Base-by-base conservation (phyloP, 1,284 basidiomycete species). In the Bjerkandera adusta region DNA sequence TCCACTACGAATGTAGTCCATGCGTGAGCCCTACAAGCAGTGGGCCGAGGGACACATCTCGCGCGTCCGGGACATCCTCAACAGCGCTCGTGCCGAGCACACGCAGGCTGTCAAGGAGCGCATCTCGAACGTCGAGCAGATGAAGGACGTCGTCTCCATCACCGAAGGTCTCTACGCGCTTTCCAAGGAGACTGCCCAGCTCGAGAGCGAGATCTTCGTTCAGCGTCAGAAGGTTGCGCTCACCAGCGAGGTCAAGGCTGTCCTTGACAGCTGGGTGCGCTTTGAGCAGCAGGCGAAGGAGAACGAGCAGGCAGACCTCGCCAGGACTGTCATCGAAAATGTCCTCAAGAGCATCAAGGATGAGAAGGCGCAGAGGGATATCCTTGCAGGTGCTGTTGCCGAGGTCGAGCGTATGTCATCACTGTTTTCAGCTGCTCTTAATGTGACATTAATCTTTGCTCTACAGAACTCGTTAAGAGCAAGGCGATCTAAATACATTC, bases 261-360 rank as follows among this genome's bases (percentile, higher is more conserved):
- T 99, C 30, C 83, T 99, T 50, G 97, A 99, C 79, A 91, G 89
- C 66, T 98, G 96, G 95, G 95, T 96, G 51, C 89, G 96, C 64
- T 95, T 84, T 72, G 96, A 99, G 77, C 94, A 97, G 66, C 92
- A 95, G 70, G 79, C 86, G 67, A 93, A 97, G 75, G 95, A 99
- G 79, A 88, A 80, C 62, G 93, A 99, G 76, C 97, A 99, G 81
- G 77, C 81, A 27, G 87, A 92, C 46, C 84, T 99, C 45, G 88
- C 93, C 55, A 86, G 89, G 77, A 73, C 77, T 48, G 87, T 99
- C 63, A 89, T 96, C 59, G 80, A 82, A 57, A 92, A 89, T 68
- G 92, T 98, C 45, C 75, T 92, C 58, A 82, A 86, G 62, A 78
- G 77, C 60, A 72, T 99, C 57, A 76, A 79, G 66, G 93, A 98